phyloP scores from a whole-genome alignment of 176 grass and related monocot genomes.

The Musa beccarii region DNA sequence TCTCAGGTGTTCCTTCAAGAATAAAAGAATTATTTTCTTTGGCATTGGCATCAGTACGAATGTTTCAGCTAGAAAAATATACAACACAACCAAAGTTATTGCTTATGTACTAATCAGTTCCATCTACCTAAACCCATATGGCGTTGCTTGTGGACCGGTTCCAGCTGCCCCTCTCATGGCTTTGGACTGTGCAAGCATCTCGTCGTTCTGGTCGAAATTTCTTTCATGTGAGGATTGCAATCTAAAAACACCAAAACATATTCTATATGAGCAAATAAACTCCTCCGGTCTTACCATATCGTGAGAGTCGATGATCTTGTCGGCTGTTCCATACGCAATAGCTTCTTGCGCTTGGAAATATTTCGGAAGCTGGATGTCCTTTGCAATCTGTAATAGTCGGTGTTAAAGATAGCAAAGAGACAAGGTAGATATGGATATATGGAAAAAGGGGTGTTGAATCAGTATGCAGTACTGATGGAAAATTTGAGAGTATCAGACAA shows the following conservation, averaged over 20 bases:
- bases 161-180: slow-evolving; percentile 11
- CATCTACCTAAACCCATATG: slow-evolving; percentile 7
- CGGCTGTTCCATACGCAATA: slow-evolving; percentile 72
- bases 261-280: too few species aligned
- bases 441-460: not conserved
- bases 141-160: slow-evolving; percentile 14
- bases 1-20: too few species aligned
- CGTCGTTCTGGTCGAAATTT: slow-evolving; percentile 8
- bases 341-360: slow-evolving; percentile 70
- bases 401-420: slow-evolving; percentile 21
- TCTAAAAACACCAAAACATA: not conserved
- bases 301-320: slow-evolving; percentile 54
- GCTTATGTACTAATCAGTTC: too few species aligned
- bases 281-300: slow-evolving; percentile 18
- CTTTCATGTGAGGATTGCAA: not conserved
- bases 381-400: slow-evolving; percentile 55
- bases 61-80: too few species aligned
- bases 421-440: not conserved
- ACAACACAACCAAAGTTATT: too few species aligned
- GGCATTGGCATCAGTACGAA: too few species aligned
- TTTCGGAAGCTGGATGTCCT: slow-evolving; percentile 51
- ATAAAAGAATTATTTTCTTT: too few species aligned
- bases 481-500: too few species aligned
- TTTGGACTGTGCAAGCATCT: slow-evolving; percentile 17
- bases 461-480: too few species aligned